Evolutionary conservation across 345 rosid genomes (phyloP).

Genomic region (Clausena lansium): DNA sequence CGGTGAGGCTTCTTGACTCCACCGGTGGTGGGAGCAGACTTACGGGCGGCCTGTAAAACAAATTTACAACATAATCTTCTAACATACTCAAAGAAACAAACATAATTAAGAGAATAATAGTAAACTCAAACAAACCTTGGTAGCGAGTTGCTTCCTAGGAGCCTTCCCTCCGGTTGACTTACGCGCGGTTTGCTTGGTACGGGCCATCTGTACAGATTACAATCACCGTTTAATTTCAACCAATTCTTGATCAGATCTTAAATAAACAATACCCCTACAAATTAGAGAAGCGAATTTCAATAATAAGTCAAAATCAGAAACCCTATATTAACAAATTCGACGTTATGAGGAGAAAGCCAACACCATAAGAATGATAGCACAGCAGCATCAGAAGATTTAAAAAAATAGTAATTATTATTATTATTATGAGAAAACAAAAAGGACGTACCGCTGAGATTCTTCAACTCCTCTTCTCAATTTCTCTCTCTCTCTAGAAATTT

Average conservation of each 20-base stretch:
- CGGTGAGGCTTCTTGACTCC: conserved; percentile 96
- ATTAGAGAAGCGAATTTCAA: not conserved
- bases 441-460: conserved; percentile 21
- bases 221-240: not conserved
- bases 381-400: not conserved
- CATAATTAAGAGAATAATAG: not conserved
- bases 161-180: conserved; percentile 98
- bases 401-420: not conserved
- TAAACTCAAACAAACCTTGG: conserved; percentile 44
- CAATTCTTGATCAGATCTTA: not conserved
- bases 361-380: too few relatives aligned
- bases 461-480: not conserved
- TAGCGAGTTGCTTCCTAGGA: conserved; percentile 94
- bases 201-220: conserved; percentile 54
- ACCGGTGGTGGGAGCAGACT: conserved; percentile 94
- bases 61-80: too few relatives aligned
- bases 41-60: conserved; percentile 72
- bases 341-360: not conserved
- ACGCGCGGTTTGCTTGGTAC: conserved; percentile 96
- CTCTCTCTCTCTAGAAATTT: not conserved
- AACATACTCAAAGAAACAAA: not conserved
- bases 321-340: not conserved
- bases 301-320: not conserved
- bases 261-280: not conserved
- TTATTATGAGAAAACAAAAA: not conserved